phyloP scores from a whole-genome alignment of 495 filamentous ascomycete species.

The Jackrogersella multiformis region DNA sequence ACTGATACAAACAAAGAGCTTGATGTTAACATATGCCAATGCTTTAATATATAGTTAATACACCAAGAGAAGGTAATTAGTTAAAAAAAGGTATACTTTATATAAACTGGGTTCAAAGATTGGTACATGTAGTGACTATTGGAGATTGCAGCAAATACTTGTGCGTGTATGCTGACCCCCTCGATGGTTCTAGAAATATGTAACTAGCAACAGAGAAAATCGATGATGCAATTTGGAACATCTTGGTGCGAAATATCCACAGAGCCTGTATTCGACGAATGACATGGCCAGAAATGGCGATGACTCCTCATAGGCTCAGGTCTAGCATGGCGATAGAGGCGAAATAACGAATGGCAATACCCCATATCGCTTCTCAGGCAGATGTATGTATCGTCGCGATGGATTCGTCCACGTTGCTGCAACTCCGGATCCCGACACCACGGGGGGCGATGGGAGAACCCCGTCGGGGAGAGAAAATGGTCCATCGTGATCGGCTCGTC shows the following conservation, averaged over 20 bases:
- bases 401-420: conserved; percentile 28
- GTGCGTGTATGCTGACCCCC: conserved; percentile 4
- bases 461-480: conserved; percentile 8
- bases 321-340: conserved; percentile 1
- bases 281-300: conserved; percentile 3
- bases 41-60: not conserved
- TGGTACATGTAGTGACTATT: too few relatives aligned
- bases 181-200: not conserved
- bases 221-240: conserved; percentile 10
- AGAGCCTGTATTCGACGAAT: conserved; percentile 5
- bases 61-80: not conserved
- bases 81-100: too few relatives aligned
- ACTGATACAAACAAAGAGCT: not conserved
- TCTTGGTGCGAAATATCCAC: conserved; percentile 17
- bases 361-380: conserved; percentile 6
- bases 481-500: conserved; percentile 25
- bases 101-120: too few relatives aligned
- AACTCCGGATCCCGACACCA: conserved; percentile 31
- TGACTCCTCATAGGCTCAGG: conserved; percentile 10
- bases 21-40: not conserved
- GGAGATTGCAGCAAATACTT: too few relatives aligned
- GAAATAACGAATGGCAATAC: conserved; percentile 5
- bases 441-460: conserved; percentile 14
- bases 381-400: conserved; percentile 14
- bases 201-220: not conserved